Conservation (phyloP, 371 early-diverging fungal species). For the Choanephora cucurbitarum region DNA sequence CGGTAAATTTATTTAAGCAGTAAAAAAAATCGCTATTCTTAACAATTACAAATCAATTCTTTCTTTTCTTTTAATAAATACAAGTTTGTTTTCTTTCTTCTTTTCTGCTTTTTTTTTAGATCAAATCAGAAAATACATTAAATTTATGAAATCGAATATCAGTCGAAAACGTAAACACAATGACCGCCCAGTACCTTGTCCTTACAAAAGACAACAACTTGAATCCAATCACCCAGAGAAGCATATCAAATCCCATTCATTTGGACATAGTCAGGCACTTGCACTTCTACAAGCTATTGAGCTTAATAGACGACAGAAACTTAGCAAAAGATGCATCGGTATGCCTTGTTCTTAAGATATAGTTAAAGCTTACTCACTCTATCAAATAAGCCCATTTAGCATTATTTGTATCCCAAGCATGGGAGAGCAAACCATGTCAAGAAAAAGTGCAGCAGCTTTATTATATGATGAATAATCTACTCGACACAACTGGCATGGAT, state of each 20-base stretch:
- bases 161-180: conserved; percentile 7
- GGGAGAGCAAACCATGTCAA: conserved; percentile 42
- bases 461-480: conserved; percentile 32
- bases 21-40: too few relatives aligned
- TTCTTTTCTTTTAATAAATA: too few relatives aligned
- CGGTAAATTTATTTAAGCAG: conserved; percentile 3
- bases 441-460: conserved; percentile 30
- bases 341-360: conserved; percentile 19
- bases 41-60: neutral
- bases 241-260: conserved; percentile 14
- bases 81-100: neutral
- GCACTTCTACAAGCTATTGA: conserved; percentile 40
- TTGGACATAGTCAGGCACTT: conserved; percentile 37
- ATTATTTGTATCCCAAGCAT: conserved; percentile 38
- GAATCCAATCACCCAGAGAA: conserved; percentile 21
- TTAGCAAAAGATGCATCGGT: conserved; percentile 38
- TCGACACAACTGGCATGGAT: conserved; percentile 31
- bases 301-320: conserved; percentile 29
- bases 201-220: conserved; percentile 16
- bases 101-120: neutral
- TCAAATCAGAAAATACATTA: conserved; percentile 13
- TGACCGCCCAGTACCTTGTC: conserved; percentile 15
- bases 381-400: conserved; percentile 38
- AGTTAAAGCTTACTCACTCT: conserved; percentile 2
- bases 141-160: conserved; percentile 8